phyloP scores from a whole-genome alignment of 176 grass and related monocot genomes.

The Musa troglodytarum region DNA sequence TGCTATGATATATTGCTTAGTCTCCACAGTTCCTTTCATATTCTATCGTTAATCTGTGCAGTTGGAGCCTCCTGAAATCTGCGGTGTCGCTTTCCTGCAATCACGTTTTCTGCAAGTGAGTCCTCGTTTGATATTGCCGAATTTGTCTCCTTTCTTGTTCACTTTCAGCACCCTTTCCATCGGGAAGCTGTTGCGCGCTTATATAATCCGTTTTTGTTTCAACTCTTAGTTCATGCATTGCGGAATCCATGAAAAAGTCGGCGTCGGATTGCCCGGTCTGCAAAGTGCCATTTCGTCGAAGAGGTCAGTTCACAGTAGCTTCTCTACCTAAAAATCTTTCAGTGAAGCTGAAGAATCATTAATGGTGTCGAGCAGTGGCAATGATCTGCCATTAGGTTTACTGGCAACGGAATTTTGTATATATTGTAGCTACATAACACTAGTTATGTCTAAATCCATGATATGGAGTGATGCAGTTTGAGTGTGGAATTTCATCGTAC shows the following conservation, averaged over 20 bases:
- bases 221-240: conserved; percentile 49
- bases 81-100: conserved; percentile 68
- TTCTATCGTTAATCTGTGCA: conserved; percentile 23
- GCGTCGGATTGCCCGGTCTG: conserved; percentile 61
- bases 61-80: conserved; percentile 56
- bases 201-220: background rate
- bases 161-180: background rate
- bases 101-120: conserved; percentile 89
- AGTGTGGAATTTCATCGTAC: too few relatives aligned
- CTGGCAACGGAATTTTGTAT: too few relatives aligned
- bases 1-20: background rate
- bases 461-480: background rate
- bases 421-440: background rate
- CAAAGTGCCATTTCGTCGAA: conserved; percentile 71
- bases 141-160: background rate
- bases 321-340: background rate
- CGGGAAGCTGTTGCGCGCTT: background rate
- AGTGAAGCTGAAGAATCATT: background rate
- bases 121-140: background rate
- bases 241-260: conserved; percentile 60
- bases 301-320: conserved; percentile 35
- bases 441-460: background rate
- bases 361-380: background rate
- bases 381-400: background rate
- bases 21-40: background rate